Evolutionary conservation across 164 flowering plant species (phyloP).

Genomic region (Kingdonia uniflora): DNA sequence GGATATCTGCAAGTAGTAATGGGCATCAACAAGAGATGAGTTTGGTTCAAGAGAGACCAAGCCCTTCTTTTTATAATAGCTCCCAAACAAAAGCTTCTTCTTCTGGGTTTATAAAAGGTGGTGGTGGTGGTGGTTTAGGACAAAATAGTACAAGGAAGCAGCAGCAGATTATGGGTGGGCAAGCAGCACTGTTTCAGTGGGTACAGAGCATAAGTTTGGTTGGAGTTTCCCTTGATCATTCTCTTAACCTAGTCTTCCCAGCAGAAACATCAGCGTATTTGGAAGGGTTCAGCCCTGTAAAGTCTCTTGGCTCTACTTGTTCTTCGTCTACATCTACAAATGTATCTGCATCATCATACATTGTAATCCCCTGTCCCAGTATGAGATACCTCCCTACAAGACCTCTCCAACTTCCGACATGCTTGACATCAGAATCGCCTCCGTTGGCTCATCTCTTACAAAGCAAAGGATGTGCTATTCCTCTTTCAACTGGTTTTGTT

Average conservation of each 20-base stretch:
- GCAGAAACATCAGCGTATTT: slow-evolving; percentile 54
- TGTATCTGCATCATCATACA: slow-evolving; percentile 36
- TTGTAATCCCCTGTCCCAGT: slow-evolving; percentile 78
- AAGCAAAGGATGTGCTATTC: slow-evolving; percentile 88
- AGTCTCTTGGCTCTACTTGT: slow-evolving; percentile 65
- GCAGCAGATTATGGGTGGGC: slow-evolving; percentile 70
- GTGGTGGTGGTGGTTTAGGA: slow-evolving; percentile 28
- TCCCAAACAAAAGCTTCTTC: slow-evolving; percentile 60
- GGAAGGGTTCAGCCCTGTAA: slow-evolving; percentile 86
- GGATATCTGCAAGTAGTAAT: slow-evolving; percentile 57
- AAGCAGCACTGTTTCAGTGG: slow-evolving; percentile 59
- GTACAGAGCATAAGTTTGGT: slow-evolving; percentile 88
- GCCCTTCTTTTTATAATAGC: slow-evolving; percentile 48
- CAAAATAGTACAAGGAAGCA: slow-evolving; percentile 69
- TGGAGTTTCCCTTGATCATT: slow-evolving; percentile 67
- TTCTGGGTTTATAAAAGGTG: slow-evolving; percentile 62
- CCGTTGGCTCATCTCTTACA: slow-evolving; percentile 97
- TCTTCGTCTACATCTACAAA: no score
- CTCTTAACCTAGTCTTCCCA: slow-evolving; percentile 56
- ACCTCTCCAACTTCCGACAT: slow-evolving; percentile 88
- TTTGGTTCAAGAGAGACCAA: slow-evolving; percentile 84
- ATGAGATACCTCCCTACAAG: slow-evolving; percentile 77
- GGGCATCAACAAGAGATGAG: slow-evolving; percentile 91
- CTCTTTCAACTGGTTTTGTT: slow-evolving; percentile 86
- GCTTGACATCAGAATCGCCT: slow-evolving; percentile 92